Conservation (phyloP, 2,329 filamentous ascomycete genomes). For the Trichoderma endophyticum region DNA sequence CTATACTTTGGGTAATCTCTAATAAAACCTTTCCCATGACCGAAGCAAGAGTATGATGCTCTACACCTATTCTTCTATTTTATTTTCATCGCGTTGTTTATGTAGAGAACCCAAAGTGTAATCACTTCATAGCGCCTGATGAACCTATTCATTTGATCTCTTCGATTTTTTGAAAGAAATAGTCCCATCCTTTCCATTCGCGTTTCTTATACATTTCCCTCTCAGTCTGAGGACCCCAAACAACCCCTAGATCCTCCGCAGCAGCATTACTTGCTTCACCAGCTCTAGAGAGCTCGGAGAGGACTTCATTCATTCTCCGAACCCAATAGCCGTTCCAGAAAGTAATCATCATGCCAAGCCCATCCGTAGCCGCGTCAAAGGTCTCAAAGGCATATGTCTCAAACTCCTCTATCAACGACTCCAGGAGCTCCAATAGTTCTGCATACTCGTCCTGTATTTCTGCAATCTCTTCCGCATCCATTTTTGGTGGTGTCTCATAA, state of each 20-base stretch:
- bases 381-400: neutral
- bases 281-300: neutral
- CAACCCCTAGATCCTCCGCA: neutral
- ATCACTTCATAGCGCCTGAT: too few relatives aligned
- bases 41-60: too few relatives aligned
- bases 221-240: neutral
- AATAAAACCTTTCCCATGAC: too few relatives aligned
- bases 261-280: neutral
- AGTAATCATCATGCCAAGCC: neutral
- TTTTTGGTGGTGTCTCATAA: fast-evolving
- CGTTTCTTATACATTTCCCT: neutral
- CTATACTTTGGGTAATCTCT: too few relatives aligned
- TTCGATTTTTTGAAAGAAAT: neutral
- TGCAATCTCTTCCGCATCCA: neutral
- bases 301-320: neutral
- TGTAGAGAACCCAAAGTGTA: too few relatives aligned
- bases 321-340: neutral
- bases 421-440: neutral
- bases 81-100: too few relatives aligned
- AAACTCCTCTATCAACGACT: neutral
- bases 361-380: neutral
- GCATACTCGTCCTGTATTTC: neutral
- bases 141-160: neutral
- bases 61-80: too few relatives aligned
- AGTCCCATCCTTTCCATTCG: neutral